These are phyloP conservation scores for Backusella luteola DNA, from an alignment of 192 early-diverging fungal species.

Conservation along the genomic window DNA sequence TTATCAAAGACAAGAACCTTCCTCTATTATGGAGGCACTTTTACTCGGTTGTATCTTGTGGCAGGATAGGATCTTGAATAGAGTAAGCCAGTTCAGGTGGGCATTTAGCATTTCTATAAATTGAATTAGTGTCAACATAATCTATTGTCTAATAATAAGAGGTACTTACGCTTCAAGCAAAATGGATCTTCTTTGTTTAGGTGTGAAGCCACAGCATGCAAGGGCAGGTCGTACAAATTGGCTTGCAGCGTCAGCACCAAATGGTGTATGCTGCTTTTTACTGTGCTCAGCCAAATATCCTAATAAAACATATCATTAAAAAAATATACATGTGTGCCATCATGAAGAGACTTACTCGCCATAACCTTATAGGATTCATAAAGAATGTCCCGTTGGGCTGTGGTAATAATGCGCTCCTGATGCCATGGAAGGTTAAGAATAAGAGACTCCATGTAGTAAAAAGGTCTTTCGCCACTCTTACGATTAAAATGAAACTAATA, in stretches of 20 bases:
- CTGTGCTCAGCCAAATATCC: neutral
- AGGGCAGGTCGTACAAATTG: neutral
- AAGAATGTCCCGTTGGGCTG: neutral
- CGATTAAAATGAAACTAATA: neutral
- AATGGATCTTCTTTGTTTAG: conserved; percentile 4
- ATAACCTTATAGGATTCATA: neutral
- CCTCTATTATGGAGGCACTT: no score
- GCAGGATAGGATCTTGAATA: no score
- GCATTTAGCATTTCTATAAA: neutral
- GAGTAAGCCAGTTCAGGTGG: neutral
- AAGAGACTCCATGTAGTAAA: neutral
- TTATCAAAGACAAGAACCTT: no score
- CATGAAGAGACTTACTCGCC: neutral
- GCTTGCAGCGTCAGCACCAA: neutral
- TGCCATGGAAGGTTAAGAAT: neutral
- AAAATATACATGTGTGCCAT: neutral
- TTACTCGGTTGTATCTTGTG: no score
- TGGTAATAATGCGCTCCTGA: neutral
- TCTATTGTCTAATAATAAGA: neutral
- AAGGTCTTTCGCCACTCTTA: conserved; percentile 6
- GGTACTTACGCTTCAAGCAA: neutral
- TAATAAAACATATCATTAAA: neutral
- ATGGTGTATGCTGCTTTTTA: neutral
- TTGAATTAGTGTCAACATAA: neutral
- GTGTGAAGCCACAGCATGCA: conserved; percentile 1